phyloP scores from a whole-genome alignment of 495 filamentous ascomycete species.

The Tuber melanosporum region DNA sequence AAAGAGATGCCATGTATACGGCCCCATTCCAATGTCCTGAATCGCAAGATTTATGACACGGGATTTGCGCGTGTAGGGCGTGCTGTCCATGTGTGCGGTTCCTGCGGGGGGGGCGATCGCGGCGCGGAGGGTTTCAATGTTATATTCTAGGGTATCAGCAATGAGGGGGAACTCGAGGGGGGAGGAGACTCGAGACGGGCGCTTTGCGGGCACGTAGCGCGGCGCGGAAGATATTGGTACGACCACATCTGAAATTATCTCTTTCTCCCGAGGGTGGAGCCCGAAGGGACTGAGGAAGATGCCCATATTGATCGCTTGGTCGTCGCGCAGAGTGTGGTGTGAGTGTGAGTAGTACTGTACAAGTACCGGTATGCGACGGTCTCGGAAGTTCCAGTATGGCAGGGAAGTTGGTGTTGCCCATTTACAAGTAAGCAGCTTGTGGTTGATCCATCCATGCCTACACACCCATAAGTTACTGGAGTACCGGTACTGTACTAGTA shows the following conservation, averaged over 20 bases:
- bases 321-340: not conserved
- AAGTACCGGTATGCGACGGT: not conserved
- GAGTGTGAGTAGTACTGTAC: not conserved
- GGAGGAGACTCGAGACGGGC: not conserved
- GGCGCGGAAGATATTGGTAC: not conserved
- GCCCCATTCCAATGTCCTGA: conserved; percentile 74
- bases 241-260: not conserved
- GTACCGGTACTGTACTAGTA: no score
- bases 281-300: not conserved
- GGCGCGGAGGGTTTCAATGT: not conserved
- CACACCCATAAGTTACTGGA: no score
- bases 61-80: not conserved
- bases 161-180: not conserved
- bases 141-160: not conserved
- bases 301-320: not conserved
- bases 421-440: not conserved
- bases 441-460: not conserved
- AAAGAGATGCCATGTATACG: conserved; percentile 78
- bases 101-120: not conserved
- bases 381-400: not conserved
- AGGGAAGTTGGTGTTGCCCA: not conserved
- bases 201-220: not conserved
- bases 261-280: not conserved
- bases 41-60: not conserved
- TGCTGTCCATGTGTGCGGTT: not conserved